Percentiles rank a stretch among this genome's conserved stretches.
phyloP scores from a whole-genome alignment of 2,329 filamentous ascomycete species.

The Fusarium caatingaense region DNA sequence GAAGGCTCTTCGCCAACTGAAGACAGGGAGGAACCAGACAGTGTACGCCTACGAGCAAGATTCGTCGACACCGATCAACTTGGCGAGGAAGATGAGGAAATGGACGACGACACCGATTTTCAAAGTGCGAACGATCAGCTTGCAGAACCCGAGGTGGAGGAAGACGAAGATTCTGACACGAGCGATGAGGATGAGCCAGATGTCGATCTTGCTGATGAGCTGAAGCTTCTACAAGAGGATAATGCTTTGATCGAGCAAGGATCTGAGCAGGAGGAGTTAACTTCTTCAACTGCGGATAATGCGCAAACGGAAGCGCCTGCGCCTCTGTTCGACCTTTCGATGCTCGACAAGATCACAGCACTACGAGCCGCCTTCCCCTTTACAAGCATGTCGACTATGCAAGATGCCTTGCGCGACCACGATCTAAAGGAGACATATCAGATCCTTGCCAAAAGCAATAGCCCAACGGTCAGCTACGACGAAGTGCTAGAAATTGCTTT shows the following conservation, averaged over 20 bases:
- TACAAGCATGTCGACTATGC: conserved; percentile 51
- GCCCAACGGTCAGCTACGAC: conserved; percentile 49
- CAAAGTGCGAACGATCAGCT: background rate
- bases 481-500: conserved; percentile 50
- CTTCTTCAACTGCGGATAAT: conserved; percentile 2
- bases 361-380: conserved; percentile 59
- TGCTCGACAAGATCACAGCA: conserved; percentile 50
- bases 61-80: conserved; percentile 40
- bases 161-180: conserved; percentile 30
- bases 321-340: conserved; percentile 28
- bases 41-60: conserved; percentile 32
- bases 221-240: conserved; percentile 42
- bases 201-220: conserved; percentile 36
- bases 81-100: conserved; percentile 29
- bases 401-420: conserved; percentile 51
- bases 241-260: conserved; percentile 25
- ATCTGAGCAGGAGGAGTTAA: conserved; percentile 8
- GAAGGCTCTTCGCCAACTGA: conserved; percentile 44
- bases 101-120: conserved; percentile 48
- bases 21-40: conserved; percentile 23
- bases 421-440: conserved; percentile 55
- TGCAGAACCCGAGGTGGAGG: conserved; percentile 21
- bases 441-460: conserved; percentile 49
- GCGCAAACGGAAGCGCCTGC: background rate
- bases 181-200: conserved; percentile 28